Base-by-base conservation (phyloP, 2,329 filamentous ascomycete genomes). In the Microdochium bolleyi region DNA sequence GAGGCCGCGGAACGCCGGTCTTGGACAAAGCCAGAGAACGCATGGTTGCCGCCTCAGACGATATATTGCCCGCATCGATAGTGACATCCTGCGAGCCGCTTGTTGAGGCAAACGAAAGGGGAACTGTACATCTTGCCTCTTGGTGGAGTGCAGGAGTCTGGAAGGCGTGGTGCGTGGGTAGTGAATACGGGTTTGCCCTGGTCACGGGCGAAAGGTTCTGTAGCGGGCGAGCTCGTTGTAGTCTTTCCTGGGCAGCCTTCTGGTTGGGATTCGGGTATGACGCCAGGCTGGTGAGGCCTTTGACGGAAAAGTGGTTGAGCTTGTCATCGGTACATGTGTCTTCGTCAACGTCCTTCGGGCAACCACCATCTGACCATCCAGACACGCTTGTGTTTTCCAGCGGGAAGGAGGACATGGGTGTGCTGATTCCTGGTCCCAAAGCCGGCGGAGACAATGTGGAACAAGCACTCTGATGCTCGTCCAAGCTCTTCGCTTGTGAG, bases 241-340 rank as follows among this genome's bases (percentile, higher is more conserved):
- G 71, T 19, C 70, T 66, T 57, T 69, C 74, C 64, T 75, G 76
- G 54, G 79, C 79, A 44, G 64, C 67, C 62, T 75, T 74, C 62
- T 80, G 79, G 61, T 70, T 74, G 8, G 77, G 78, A 57, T 82
- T 82, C 3, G 73, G 69, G 57, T 80, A 82, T 1, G 78, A 81
- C 16, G 78, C 78, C 57, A 82, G 61, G 57, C 76, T 81, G 38
- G 74, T 73, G 22, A 81, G 68, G 27, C 71, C 74, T 58, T 79
- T 78, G 59, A 75, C 70, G 13, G 69, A 54, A 56, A 64, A 66
- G 56, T 72, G 67, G 48, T 64, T 72, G 54, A 68, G 64, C 50
- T 60, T 56, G 21, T 67, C 63, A 51, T 62, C 62, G 7, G 54
- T 55, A 27, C 58, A 54, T 10, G 67, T 64, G 49, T 59, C 65